Evolutionary conservation across 1,284 basidiomycete genomes (phyloP), one percentile per base, ranked within the genome.

Genomic region (Cutaneotrichosporon daszewskae): DNA sequence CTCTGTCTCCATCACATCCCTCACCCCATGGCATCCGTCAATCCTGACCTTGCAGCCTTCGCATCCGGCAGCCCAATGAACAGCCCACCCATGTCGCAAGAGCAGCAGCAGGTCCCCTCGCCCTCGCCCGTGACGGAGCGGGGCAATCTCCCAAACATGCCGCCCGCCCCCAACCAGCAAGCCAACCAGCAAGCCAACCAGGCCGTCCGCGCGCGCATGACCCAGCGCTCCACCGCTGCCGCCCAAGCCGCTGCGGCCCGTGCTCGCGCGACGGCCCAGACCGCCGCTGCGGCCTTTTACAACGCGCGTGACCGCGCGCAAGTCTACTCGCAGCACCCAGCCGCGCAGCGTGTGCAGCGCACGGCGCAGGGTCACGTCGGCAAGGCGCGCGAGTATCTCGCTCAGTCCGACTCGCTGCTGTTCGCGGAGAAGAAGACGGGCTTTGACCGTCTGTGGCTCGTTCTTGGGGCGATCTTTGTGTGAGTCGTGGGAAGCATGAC

Each of bases 401-500:
- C 62, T 23, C 47, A 55, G 36, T 57, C 47, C 38, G 48, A 49
- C 20, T 43, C 51, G 8, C 45, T 68, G 26, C 18, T 45, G 18
- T 40, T 54, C 17, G 46, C 57, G 13, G 66, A 65, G 58, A 55
- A 54, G 43, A 40, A 53, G 19, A 57, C 53, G 1, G 57, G 56
- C 13, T 47, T 68, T 22, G 66, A 68, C 42, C 51, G 64, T 5
- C 57, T 66, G 17, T 26, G 41, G 13, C 57, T 68, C 16, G 59
- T 65, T n/a, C 16, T 50, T 16, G 59, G 57, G 3, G 55, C 50
- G 31, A 35, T 52, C 19, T 31, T 58, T 31, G 37, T 54, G 62
- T 68, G 42, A 60, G 64, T 58, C 10, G 18, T 27, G 26, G 26
- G 26, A 27, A 27, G 26, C 11, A 27, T 10, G 10, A 27, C 26